Evolutionary conservation across 345 rosid species (phyloP).

Genomic region (Nasturtium officinale): DNA sequence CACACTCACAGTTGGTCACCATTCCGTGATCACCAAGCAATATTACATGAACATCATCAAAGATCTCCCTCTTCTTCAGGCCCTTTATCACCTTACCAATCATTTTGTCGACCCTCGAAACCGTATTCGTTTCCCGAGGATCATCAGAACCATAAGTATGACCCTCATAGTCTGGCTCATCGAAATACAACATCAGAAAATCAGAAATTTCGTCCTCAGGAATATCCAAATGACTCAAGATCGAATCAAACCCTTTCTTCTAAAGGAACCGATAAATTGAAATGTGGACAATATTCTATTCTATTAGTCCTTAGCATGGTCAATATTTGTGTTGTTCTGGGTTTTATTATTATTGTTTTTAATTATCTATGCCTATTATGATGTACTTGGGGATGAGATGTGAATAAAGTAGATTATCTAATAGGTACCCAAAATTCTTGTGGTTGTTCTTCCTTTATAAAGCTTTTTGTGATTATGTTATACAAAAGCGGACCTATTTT

Average conservation of each 20-base stretch:
- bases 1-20: conserved; percentile 83
- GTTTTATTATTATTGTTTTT: neutral
- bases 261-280: conserved; percentile 60
- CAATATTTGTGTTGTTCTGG: neutral
- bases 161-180: conserved; percentile 89
- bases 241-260: conserved; percentile 72
- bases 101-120: conserved; percentile 60
- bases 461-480: conserved; percentile 30
- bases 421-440: neutral
- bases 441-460: conserved; percentile 23
- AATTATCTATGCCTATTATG: neutral
- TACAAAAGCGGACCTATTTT: conserved; percentile 12
- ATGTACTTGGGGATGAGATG: conserved; percentile 1
- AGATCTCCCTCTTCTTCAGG: conserved; percentile 72
- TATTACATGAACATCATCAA: conserved; percentile 70
- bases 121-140: conserved; percentile 69
- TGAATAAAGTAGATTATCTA: conserved; percentile 28
- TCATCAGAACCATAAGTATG: conserved; percentile 88
- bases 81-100: conserved; percentile 78
- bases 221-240: conserved; percentile 71
- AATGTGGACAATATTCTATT: conserved; percentile 32
- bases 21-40: conserved; percentile 95
- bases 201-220: conserved; percentile 63
- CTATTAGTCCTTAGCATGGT: neutral
- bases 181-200: conserved; percentile 71